These are phyloP conservation scores for Niveomyces coronatus DNA, from an alignment of 2,329 filamentous ascomycete species.

Conservation along the genomic window DNA sequence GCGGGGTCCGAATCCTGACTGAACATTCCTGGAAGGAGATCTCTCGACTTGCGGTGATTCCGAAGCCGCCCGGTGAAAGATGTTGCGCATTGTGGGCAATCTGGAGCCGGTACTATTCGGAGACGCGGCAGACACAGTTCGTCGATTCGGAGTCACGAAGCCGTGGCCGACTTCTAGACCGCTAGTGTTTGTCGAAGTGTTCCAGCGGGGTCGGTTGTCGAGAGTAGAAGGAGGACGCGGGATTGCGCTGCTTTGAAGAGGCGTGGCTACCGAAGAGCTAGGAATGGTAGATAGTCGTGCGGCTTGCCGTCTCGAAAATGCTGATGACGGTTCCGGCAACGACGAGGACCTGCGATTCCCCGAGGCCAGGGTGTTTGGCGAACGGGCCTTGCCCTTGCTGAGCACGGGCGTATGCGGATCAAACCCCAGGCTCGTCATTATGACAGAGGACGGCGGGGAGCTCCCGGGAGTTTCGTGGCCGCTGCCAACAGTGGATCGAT, in stretches of 20 bases:
- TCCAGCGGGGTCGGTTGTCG: conserved; percentile 62
- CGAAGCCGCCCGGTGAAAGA: conserved; percentile 34
- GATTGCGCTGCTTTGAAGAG: conserved; percentile 24
- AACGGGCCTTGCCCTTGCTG: conserved; percentile 38
- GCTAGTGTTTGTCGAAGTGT: conserved; percentile 51
- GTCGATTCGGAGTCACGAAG: conserved; percentile 29
- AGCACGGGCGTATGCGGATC: conserved; percentile 35
- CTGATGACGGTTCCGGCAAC: conserved; percentile 33
- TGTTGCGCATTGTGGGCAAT: conserved; percentile 39
- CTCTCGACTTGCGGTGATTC: conserved; percentile 37
- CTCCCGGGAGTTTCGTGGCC: conserved; percentile 61
- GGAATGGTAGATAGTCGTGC: conserved; percentile 36
- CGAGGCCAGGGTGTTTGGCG: conserved; percentile 36
- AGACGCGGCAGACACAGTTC: conserved; percentile 32
- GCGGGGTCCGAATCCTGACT: conserved; percentile 41
- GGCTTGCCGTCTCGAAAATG: conserved; percentile 29
- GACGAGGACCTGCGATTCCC: conserved; percentile 36
- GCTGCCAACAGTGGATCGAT: conserved; percentile 61
- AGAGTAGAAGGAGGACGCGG: conserved; percentile 36
- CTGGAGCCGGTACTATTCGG: conserved; percentile 31
- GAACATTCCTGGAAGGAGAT: conserved; percentile 33
- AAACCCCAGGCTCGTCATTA: conserved; percentile 46
- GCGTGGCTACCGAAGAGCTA: conserved; percentile 41
- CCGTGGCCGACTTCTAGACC: conserved; percentile 40
- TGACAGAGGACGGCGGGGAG: conserved; percentile 51